Evolutionary conservation across 345 rosid genomes (phyloP), one percentile per base, ranked within the genome.

Genomic region (Ailanthus altissimus): DNA sequence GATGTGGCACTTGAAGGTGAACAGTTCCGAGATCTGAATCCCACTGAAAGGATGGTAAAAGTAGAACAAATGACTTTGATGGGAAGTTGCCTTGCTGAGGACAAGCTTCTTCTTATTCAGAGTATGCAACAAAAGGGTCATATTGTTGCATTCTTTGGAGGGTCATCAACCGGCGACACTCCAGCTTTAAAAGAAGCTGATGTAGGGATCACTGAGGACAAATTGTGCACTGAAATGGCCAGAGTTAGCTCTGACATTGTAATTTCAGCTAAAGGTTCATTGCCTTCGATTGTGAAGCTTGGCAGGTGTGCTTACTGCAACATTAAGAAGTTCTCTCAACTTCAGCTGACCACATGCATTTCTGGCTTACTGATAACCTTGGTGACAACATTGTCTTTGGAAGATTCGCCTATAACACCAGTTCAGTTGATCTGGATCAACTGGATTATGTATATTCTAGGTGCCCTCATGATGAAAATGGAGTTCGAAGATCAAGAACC

Each of bases 271-370:
- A 42, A 6, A 21, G 21, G 71, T 42, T 61, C 81, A 65, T 7
- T 76, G 12, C 5, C 6, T 18, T 2, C 7, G 18, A 40, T 79
- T 57, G 10, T 79, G 42, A 18, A 62, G 32, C 47, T 32, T 3
- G 80, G 81, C 25, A 79, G 80, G 57, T 66, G 56, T 36, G 77
- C 77, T 16, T 80, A 77, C 77, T 10, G 50, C 50, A 83, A 80
- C 77, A 62, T 75, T 56, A 80, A 77, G 62, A 74, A 80, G 50
- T 80, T 83, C 79, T 74, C 57, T 40, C 77, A 80, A 74, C 67
- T 75, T 43, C 83, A 83, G 72, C 75, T 77, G 62, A 75, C 64
- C 8, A 26, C 68, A 38, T 43, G 75, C 57, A 12, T 78, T 67
- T 77, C 86, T 21, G 79, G 81, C 25, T 42, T 71, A 32, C 72